These are phyloP conservation scores for Oidiodendron maius DNA, from an alignment of 495 filamentous ascomycete species.

Conservation along the genomic window DNA sequence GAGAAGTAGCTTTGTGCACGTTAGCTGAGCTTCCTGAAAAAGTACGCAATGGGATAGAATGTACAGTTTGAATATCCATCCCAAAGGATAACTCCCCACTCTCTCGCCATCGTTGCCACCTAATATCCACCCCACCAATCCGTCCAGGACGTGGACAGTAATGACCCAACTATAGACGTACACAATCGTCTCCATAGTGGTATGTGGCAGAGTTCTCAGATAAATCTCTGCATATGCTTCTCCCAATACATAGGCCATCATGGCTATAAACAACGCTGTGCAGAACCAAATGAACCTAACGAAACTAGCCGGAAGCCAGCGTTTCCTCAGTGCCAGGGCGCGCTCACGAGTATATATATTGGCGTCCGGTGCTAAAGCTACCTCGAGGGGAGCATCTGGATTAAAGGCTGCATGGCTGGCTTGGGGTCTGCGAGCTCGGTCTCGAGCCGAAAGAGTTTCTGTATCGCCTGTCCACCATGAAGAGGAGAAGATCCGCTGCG, in stretches of 20 bases:
- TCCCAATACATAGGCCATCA: constrained; percentile 56
- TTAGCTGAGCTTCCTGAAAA: neutral
- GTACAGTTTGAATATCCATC: constrained; percentile 59
- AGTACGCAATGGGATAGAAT: constrained; percentile 10
- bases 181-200: constrained; percentile 54
- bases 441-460: constrained; percentile 14
- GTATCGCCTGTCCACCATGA: constrained; percentile 49
- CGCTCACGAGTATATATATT: neutral
- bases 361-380: constrained; percentile 16
- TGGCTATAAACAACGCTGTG: constrained; percentile 48
- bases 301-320: constrained; percentile 54
- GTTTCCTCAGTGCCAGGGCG: constrained; percentile 21
- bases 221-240: constrained; percentile 64
- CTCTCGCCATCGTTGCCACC: constrained; percentile 50
- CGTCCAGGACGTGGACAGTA: constrained; percentile 54
- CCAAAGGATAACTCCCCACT: constrained; percentile 57
- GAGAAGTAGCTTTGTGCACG: constrained; percentile 46
- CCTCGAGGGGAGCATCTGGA: constrained; percentile 19
- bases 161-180: constrained; percentile 63
- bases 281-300: constrained; percentile 64
- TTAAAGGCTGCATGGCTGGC: constrained; percentile 16
- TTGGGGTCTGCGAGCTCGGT: constrained; percentile 23
- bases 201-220: constrained; percentile 56
- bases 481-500: constrained; percentile 56
- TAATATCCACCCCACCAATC: constrained; percentile 55